Percentiles rank a stretch among this genome's conserved stretches.
Conservation (phyloP, 805 yeast genomes). For the Sungouiella thailandica region DNA sequence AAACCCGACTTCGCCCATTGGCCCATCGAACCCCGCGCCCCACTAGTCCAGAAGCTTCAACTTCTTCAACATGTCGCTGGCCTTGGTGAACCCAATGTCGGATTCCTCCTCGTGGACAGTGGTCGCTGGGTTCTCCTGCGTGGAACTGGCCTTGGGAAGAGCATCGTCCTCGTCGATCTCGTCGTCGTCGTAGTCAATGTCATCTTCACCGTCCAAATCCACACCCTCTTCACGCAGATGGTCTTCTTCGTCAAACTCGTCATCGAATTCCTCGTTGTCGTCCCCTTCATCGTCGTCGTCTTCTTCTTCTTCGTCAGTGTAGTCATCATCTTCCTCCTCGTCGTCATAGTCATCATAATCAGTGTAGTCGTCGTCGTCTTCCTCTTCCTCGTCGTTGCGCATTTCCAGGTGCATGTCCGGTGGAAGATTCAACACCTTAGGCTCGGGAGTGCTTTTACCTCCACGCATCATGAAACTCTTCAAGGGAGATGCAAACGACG, state of each 20-base stretch:
- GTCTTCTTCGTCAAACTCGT: constrained; percentile 11
- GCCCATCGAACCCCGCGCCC: too few relatives aligned
- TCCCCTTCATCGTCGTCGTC: constrained; percentile 24
- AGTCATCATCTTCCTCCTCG: constrained; percentile 20
- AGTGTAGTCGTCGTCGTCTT: constrained; percentile 8
- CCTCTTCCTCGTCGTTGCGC: constrained; percentile 17
- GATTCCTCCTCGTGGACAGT: not conserved
- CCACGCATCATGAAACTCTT: constrained; percentile 38
- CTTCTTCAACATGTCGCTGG: constrained; percentile 11
- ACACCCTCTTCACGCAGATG: not conserved
- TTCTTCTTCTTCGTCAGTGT: constrained; percentile 13
- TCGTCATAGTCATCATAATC: constrained; percentile 17
- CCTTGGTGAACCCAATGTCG: constrained; percentile 7
- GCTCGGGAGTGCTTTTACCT: constrained; percentile 17
- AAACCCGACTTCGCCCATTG: too few relatives aligned
- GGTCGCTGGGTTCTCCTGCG: constrained; percentile 2
- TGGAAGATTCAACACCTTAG: constrained; percentile 24
- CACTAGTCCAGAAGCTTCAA: constrained; percentile 1
- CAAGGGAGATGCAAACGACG: constrained; percentile 37
- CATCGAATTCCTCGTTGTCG: constrained; percentile 16
- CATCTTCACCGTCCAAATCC: constrained; percentile 13
- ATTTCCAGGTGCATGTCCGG: constrained; percentile 16
- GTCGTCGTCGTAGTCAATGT: constrained; percentile 4
- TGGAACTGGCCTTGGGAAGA: not conserved
- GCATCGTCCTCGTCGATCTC: constrained; percentile 6